Evolutionary conservation across 1,139 yeast genomes (phyloP).

Genomic region (Yamadazyma epiphylla): DNA sequence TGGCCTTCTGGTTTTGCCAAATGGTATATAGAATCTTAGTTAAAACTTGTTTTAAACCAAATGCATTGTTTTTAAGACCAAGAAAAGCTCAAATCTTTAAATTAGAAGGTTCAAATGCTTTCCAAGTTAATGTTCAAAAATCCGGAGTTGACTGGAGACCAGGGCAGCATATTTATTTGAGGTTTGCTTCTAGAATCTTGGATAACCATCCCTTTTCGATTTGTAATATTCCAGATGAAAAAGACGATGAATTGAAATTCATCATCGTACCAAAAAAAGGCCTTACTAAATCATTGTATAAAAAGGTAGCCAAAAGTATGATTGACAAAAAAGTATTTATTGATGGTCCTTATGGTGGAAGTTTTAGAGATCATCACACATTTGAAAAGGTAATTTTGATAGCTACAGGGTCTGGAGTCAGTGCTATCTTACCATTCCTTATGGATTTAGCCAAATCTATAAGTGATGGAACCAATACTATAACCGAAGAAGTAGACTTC

Average conservation of each 20-base stretch:
- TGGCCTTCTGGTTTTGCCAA: slow-evolving; percentile 55
- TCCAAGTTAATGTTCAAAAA: slow-evolving; percentile 40
- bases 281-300: slow-evolving; percentile 34
- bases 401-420: slow-evolving; percentile 53
- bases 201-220: slow-evolving; percentile 67
- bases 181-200: slow-evolving; percentile 41
- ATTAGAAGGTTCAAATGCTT: slow-evolving; percentile 28
- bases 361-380: slow-evolving; percentile 43
- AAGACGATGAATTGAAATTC: slow-evolving; percentile 36
- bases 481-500: slow-evolving; percentile 31
- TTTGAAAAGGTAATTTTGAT: slow-evolving; percentile 47
- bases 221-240: slow-evolving; percentile 30
- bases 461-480: slow-evolving; percentile 10
- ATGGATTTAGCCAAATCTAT: slow-evolving; percentile 18
- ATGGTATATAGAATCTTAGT: slow-evolving; percentile 45
- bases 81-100: slow-evolving; percentile 37
- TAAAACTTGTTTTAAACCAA: slow-evolving; percentile 50
- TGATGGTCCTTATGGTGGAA: slow-evolving; percentile 69
- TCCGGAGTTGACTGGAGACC: slow-evolving; percentile 48
- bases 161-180: slow-evolving; percentile 58
- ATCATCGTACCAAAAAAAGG: slow-evolving; percentile 52
- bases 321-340: slow-evolving; percentile 32
- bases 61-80: slow-evolving; percentile 40
- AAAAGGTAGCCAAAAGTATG: slow-evolving; percentile 23
- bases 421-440: slow-evolving; percentile 52